A percentile compares a stretch with the other conserved stretches of the same genome.
Evolutionary conservation across 1,139 yeast genomes (phyloP).

Genomic region (Kodamaea sp.): DNA sequence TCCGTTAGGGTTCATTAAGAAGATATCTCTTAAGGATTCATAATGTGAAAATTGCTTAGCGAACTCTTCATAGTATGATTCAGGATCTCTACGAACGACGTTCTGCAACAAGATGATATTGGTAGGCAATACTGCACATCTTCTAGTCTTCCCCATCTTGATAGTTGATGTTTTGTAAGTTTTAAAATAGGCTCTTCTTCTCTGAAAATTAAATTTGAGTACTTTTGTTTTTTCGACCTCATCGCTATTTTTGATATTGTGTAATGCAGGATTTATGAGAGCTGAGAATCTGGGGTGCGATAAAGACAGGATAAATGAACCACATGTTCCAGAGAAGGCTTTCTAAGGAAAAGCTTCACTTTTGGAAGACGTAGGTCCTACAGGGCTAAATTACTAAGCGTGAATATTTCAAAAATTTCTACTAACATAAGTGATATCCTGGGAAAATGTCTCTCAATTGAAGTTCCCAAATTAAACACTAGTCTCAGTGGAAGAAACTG

Average conservation of each 20-base stretch:
- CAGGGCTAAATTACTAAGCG: too few relatives aligned
- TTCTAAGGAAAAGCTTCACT: too few relatives aligned
- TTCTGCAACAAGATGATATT: conserved; percentile 90
- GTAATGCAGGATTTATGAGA: background rate
- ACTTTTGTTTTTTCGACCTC: conserved; percentile 1
- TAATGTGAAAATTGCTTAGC: conserved; percentile 90
- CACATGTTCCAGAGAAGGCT: too few relatives aligned
- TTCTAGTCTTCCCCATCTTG: conserved; percentile 78
- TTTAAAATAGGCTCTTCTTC: background rate
- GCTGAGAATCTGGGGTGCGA: too few relatives aligned
- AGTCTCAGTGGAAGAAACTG: too few relatives aligned
- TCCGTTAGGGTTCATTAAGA: conserved; percentile 64
- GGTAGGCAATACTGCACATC: conserved; percentile 90
- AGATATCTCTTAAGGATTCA: conserved; percentile 85
- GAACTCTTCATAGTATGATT: conserved; percentile 91
- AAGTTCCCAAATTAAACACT: too few relatives aligned
- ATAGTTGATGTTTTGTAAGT: background rate
- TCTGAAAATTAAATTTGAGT: background rate
- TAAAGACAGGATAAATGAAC: too few relatives aligned
- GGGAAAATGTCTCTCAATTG: too few relatives aligned
- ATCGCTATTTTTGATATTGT: background rate
- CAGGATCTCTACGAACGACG: conserved; percentile 90
- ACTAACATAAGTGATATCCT: too few relatives aligned
- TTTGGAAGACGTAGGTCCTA: too few relatives aligned
- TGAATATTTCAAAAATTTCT: too few relatives aligned